Evolutionary conservation across 2,329 filamentous ascomycete species (phyloP).

Genomic region (Trichophyton rubrum): DNA sequence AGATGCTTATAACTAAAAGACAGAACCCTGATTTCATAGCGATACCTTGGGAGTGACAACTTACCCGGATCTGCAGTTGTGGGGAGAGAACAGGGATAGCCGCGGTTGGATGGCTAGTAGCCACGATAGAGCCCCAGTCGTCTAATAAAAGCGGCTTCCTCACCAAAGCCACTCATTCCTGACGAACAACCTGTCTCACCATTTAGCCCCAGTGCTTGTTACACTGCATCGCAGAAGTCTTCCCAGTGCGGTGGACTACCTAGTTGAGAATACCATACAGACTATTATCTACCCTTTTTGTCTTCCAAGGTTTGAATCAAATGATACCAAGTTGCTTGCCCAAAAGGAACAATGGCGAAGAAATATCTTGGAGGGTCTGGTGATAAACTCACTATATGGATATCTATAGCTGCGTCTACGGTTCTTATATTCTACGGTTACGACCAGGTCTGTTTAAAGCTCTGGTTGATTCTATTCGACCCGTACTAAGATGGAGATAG

Average conservation of each 20-base stretch:
- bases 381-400: constrained; percentile 41
- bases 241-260: neutral
- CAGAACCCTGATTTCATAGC: too few relatives aligned
- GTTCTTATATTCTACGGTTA: constrained; percentile 41
- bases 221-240: neutral
- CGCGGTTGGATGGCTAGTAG: neutral
- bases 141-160: neutral
- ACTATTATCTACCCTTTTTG: neutral
- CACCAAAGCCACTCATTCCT: neutral
- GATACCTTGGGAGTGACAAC: neutral
- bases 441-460: constrained; percentile 23
- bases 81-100: neutral
- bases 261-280: neutral
- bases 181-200: neutral
- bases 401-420: constrained; percentile 39
- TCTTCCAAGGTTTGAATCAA: neutral
- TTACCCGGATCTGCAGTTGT: neutral
- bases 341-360: constrained; percentile 27
- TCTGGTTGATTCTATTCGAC: neutral
- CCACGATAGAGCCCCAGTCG: neutral
- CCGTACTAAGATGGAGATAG: neutral
- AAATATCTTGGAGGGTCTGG: constrained; percentile 42
- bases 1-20: too few relatives aligned
- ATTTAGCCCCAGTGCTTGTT: neutral
- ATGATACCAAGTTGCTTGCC: neutral